These are phyloP conservation scores for Fusarium newnesense DNA, from an alignment of 2,329 filamentous ascomycete genomes.

Conservation along the genomic window DNA sequence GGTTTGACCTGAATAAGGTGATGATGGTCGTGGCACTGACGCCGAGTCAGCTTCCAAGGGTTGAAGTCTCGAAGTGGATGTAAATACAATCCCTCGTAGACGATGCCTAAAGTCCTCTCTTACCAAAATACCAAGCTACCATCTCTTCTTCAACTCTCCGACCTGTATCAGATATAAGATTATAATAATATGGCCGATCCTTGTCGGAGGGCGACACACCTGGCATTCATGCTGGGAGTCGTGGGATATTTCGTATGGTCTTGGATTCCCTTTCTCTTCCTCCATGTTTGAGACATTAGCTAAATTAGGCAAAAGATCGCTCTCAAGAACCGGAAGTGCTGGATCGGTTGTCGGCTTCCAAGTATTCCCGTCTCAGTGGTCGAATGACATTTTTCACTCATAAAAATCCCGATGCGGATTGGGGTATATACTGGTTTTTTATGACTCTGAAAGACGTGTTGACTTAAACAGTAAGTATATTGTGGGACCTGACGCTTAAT, in stretches of 20 bases:
- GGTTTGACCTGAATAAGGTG: background rate
- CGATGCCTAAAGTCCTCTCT: no score
- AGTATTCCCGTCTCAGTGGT: background rate
- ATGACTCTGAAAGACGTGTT: background rate
- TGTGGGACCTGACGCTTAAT: background rate
- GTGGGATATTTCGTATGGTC: background rate
- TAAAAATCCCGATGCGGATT: background rate
- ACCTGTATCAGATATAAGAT: rapidly evolving
- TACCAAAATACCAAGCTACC: rapidly evolving
- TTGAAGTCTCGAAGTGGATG: background rate
- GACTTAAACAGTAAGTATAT: rapidly evolving
- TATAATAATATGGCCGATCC: rapidly evolving
- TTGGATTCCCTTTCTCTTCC: no score
- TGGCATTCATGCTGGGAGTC: background rate
- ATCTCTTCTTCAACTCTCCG: rapidly evolving
- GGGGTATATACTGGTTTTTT: background rate
- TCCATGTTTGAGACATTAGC: background rate
- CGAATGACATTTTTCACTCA: background rate
- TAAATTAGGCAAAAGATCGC: background rate
- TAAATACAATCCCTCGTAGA: no score
- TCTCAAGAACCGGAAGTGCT: background rate
- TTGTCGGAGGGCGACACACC: background rate
- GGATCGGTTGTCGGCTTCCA: background rate
- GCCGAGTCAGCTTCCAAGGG: rapidly evolving
- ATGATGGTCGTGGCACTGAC: background rate